Evolutionary conservation across 1,284 basidiomycete genomes (phyloP), one percentile per base, ranked within the genome.

Genomic region (Ceratobasidium papillatum): DNA sequence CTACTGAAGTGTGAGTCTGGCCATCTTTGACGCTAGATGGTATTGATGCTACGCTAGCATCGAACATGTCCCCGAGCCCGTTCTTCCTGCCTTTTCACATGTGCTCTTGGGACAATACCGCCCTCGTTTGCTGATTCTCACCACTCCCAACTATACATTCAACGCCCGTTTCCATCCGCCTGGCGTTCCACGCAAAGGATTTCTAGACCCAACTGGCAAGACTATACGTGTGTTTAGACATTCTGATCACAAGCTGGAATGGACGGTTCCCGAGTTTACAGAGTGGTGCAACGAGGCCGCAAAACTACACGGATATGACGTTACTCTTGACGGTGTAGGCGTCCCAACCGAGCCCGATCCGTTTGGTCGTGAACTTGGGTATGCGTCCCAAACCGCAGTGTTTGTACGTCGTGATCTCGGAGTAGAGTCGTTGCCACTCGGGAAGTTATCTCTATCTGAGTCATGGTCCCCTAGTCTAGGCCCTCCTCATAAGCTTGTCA

Each of bases 191-290:
- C 74, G 79, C 59, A 79, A 81, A 43, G 75, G 63, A 3, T 78
- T 64, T 59, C 81, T 81, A 2, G 86, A 87, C 77, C 86, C 86
- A 0, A 87, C 86, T 0, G 84, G 84, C 17, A 79, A 85, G n/a
- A 87, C 86, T 7, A 79, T 83, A 59, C 82, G 86, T 11, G 81
- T 85, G 27, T 88, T 87, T 81, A 80, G 96, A 74, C 91, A 98
- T 80, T 81, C 84, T 25, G 96, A 98, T 80, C 96, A 98, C 83
- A 94, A 96, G 80, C 94, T 97, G 79, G 96, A 98, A 82, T 97
- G 94, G 93, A 97, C 94, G 0, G 82, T 84, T 0, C 87, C 88
- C 2, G 96, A 98, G 80, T 98, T 96, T 81, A 80, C 82, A 36
- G 78, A 80, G 9, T 98, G 94, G 92, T 95, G 92, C 78, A 79